Base-by-base conservation (phyloP, 2,329 filamentous ascomycete genomes). In the Aspergillus fumigatus region DNA sequence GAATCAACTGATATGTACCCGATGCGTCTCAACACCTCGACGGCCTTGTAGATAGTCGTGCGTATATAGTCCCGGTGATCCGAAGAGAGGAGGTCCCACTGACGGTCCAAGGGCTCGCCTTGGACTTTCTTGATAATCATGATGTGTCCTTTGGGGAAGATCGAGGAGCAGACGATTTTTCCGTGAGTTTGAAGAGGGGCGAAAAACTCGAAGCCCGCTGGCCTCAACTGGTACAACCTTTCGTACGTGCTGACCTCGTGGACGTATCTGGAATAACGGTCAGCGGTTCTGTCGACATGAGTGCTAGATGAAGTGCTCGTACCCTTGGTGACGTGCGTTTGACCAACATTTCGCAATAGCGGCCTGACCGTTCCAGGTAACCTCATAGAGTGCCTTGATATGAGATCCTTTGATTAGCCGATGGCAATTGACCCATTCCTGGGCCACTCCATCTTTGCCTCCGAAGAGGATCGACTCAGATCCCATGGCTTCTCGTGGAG, bases 241-340 rank as follows among this genome's bases (percentile, higher is more conserved):
- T 60, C 59, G 27, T 59, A 62, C 2, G 50, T 48, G 5, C 47
- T 43, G 4, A 35, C 27, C 25, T 61, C 57, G 9, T 52, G 25
- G 1, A 38, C 27, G 32, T 57, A 59, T 8, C 57, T 55, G 23
- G 25, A 35, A 3, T 32, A 8, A 58, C 26, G 19, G 32, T 38
- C 27, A 49, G 48, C 10, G 21, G 21, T 49, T n/a, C 38, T 2
- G 27, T 29, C 27, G 1, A 29, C 8, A 29, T 29, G 27, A 29
- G 27, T 10, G 27, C 26, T 27, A 27, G 9, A 29, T 3, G 27
- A 29, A 29, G 27, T 29, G 27, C 8, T 29, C 9, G 23, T 47
- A 43, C 11, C 17, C n/a, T 19, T 38, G 27, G 8, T 25, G 3
- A 3, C 32, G 9, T 14, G 32, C 51, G 26, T 55, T 25, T 26